Base-by-base conservation (phyloP, 192 early-diverging fungal genomes). In the Coemansia aciculifera region DNA sequence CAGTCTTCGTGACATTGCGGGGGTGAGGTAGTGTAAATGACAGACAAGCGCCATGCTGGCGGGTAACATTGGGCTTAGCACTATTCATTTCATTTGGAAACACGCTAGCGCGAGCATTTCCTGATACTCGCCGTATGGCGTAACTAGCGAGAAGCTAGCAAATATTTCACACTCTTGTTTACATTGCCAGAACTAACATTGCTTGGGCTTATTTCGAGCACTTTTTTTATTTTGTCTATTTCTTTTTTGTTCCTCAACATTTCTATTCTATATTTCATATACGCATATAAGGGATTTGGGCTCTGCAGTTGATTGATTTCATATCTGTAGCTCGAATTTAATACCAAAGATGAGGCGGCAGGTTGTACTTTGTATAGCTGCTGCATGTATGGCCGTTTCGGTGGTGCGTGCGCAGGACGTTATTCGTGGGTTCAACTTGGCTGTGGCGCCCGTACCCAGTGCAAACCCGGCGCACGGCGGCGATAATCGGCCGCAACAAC, bases 311-410 rank as follows among this genome's bases (percentile, higher is more conserved):
- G 46, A 44, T 44, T 44, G 42, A 21, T 48, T 21, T 21, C 46
- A 21, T 48, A 48, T 48, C 19, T 48, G 46, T 21, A 21, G 46
- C 42, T 44, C 5, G 42, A 48, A 19, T n/a, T 48, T 48, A 10
- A 21, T 21, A 48, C 9, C 15, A 19, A 52, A 8, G 11, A 79
- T 79, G 77, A 67, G 54, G 72, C 60, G 64, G 52, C 51, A 64
- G 38, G 34, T 64, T 36, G 52, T 67, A 34, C 38, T 79, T 59
- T 73, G 71, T 24, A 40, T 67, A 13, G 68, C 64, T 12, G 12
- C 73, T 42, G 59, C 77, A 29, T 62, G 31, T 34, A 29, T 32
- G 13, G 76, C 51, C 15, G 59, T 51, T 17, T 66, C 56, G 15
- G 71, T 51, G 19, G 60, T 42, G 5, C 49, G 42, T 10, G 32